Evolutionary conservation across 352 stramenopile species (phyloP), one percentile per base, ranked within the genome.

Genomic region (Globisporangium barbulae): DNA sequence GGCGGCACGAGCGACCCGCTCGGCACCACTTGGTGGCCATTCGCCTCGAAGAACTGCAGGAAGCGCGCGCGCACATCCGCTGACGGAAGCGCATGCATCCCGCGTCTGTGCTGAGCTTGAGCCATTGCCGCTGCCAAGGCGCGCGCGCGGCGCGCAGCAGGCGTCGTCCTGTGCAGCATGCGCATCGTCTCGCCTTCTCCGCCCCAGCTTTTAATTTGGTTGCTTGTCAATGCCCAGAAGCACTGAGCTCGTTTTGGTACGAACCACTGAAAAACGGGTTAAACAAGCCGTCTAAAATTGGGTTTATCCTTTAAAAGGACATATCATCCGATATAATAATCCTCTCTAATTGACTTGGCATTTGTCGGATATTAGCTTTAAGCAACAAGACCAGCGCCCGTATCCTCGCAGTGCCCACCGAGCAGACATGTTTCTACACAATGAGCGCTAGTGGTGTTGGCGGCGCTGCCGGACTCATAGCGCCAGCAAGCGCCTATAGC

Each of bases 1-100:
- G 97, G 73, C 13, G 85, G 83, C 9, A 92, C 72, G 9, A 96
- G 69, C 48, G 83, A 85, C 59, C 75, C 81, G 53, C 81, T 91
- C 17, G 83, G 81, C 31, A 93, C 74, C 5, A 93, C 71, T 21
- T 59, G 55, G 49, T 94, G 85, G 17, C 70, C 79, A 45, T 89
- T 74, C 31, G 60, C 58, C 61, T 88, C 68, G 60, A 94, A 95
- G 61, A 88, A 93, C 42, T 73, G 61, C 50, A 95, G 72, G 63
- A 94, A 94, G 22, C 64, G 63, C 21, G 67, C 65, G 31, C 79
- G 78, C 17, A 91, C 65, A 61, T 87, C 78, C 1, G 49, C 54
- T 2, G 77, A 78, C 0, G 79, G 64, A 6, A 83, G 54, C 9
- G 69, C 72, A n/a, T 87, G 81, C 68, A 87, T 13, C 3, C 28